Evolutionary conservation across 1,139 yeast species (phyloP).

Genomic region (Eremothecium cymbalariae): DNA sequence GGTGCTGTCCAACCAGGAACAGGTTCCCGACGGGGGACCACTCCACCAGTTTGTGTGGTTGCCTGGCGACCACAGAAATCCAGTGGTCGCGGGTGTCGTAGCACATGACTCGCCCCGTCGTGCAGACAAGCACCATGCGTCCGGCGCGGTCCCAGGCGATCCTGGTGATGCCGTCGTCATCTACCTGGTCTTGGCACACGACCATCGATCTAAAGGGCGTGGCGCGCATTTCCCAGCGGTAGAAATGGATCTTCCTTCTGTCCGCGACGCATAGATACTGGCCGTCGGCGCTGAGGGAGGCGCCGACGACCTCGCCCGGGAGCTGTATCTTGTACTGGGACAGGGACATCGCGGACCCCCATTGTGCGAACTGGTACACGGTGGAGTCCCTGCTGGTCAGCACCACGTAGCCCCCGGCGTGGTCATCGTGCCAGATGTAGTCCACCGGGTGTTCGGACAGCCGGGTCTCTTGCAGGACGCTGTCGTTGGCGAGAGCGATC

Average conservation of each 20-base stretch:
- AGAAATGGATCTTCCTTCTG: conserved; percentile 1
- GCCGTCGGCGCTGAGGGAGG: conserved; percentile 3
- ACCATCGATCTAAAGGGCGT: conserved; percentile 4
- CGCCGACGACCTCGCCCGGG: conserved; percentile 1
- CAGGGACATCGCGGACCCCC: background rate
- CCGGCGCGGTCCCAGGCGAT: conserved; percentile 4
- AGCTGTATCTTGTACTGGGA: conserved; percentile 2
- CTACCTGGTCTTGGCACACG: conserved; percentile 1
- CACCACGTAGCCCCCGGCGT: conserved; percentile 1
- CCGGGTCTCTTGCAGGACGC: background rate
- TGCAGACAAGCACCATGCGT: conserved; percentile 7
- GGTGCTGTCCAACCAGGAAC: conserved; percentile 18
- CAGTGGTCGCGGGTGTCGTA: conserved; percentile 10
- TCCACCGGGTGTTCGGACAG: background rate
- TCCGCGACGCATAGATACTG: conserved; percentile 5
- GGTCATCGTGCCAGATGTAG: conserved; percentile 4
- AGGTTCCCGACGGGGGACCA: conserved; percentile 11
- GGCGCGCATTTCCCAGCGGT: conserved; percentile 5
- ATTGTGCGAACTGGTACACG: background rate
- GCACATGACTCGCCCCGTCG: conserved; percentile 9
- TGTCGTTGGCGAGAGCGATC: background rate
- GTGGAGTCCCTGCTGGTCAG: conserved; percentile 1
- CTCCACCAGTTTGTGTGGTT: conserved; percentile 5
- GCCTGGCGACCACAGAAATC: conserved; percentile 10
- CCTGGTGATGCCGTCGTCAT: conserved; percentile 2